These are phyloP conservation scores for Grigorovia jiainica DNA, from an alignment of 805 yeast genomes.

Conservation along the genomic window DNA sequence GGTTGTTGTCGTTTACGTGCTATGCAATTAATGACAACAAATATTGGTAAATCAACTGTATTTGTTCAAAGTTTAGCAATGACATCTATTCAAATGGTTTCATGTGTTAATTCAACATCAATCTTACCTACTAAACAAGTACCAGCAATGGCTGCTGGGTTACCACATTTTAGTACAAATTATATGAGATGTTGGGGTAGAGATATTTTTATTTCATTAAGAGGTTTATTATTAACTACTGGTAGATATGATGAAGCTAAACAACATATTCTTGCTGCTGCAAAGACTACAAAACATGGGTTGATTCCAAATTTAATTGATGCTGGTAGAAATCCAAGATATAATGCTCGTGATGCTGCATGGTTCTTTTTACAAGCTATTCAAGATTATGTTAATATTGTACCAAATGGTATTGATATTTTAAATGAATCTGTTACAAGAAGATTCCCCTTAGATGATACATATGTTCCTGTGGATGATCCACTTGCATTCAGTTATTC, in stretches of 20 bases:
- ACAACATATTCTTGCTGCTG: constrained; percentile 75
- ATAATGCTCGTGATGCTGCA: constrained; percentile 92
- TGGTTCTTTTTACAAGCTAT: constrained; percentile 90
- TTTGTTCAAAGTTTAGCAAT: constrained; percentile 75
- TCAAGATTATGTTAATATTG: constrained; percentile 66
- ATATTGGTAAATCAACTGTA: constrained; percentile 50
- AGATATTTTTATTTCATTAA: constrained; percentile 79
- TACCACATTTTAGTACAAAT: constrained; percentile 85
- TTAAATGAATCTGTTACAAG: constrained; percentile 66
- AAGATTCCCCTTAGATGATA: constrained; percentile 84
- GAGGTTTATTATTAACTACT: constrained; percentile 74
- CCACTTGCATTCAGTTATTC: constrained; percentile 67
- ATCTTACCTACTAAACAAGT: constrained; percentile 52
- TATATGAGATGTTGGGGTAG: constrained; percentile 99
- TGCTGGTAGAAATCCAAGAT: constrained; percentile 88
- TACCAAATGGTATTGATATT: constrained; percentile 58
- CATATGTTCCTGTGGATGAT: constrained; percentile 58
- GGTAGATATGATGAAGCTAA: constrained; percentile 74
- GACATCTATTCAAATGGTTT: constrained; percentile 82
- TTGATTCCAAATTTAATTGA: constrained; percentile 87
- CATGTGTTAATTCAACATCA: constrained; percentile 63
- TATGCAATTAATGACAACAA: constrained; percentile 42
- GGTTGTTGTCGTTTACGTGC: constrained; percentile 71
- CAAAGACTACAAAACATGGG: constrained; percentile 88
- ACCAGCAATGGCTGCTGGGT: constrained; percentile 88